Conservation (phyloP, 805 yeast genomes). For the Debaryomyces castellii region DNA sequence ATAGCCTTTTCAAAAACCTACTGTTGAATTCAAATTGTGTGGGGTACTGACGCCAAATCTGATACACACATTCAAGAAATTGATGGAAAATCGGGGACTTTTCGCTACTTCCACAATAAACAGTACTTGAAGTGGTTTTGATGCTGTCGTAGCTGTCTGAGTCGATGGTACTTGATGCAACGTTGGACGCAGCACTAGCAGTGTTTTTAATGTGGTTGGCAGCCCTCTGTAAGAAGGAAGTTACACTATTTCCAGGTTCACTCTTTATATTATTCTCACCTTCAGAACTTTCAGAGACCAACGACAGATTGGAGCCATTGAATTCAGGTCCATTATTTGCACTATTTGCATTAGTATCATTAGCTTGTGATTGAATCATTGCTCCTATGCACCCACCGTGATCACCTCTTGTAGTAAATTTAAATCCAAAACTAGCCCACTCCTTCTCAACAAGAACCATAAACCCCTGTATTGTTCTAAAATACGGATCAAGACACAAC, state of each 20-base stretch:
- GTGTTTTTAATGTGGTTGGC: conserved; percentile 41
- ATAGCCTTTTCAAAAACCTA: conserved; percentile 75
- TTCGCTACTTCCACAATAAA: conserved; percentile 38
- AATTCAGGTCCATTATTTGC: background rate
- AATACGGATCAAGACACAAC: conserved; percentile 86
- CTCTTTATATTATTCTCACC: conserved; percentile 1
- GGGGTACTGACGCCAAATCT: conserved; percentile 70
- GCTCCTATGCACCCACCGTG: conserved; percentile 58
- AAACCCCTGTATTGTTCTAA: conserved; percentile 85
- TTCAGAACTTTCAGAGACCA: conserved; percentile 9
- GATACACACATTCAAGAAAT: conserved; percentile 87
- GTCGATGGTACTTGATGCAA: conserved; percentile 10
- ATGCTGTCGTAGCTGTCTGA: conserved; percentile 23
- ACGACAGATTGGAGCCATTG: conserved; percentile 2
- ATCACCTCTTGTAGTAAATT: conserved; percentile 81
- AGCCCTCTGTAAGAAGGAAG: conserved; percentile 40
- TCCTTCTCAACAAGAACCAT: conserved; percentile 86
- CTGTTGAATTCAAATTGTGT: conserved; percentile 82
- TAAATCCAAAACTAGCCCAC: conserved; percentile 93
- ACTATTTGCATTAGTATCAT: background rate
- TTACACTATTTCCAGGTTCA: conserved; percentile 22
- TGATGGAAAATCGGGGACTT: conserved; percentile 91
- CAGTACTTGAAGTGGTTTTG: conserved; percentile 27
- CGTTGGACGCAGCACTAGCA: conserved; percentile 23
- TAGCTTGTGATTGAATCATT: conserved; percentile 16